These are phyloP conservation scores for Malus hybrid DNA, from an alignment of 331 rosid species.

Conservation along the genomic window DNA sequence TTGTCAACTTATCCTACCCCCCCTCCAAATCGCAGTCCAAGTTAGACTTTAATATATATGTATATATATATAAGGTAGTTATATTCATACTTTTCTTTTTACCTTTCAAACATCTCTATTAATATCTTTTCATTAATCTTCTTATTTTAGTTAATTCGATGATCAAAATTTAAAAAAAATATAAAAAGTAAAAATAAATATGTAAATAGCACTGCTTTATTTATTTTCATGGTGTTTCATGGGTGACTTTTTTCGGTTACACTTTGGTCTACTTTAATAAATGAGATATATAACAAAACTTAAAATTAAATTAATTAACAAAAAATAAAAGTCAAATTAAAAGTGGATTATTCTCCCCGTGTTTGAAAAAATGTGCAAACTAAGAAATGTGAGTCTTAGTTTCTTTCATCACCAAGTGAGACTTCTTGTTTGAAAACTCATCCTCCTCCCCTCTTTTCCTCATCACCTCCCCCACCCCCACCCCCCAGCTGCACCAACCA, in stretches of 20 bases:
- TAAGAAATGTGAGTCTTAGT: neutral
- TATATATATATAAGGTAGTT: neutral
- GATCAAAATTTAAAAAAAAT: no score
- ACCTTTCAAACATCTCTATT: fast-evolving
- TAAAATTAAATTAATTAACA: neutral
- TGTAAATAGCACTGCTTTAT: fast-evolving
- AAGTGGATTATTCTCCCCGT: neutral
- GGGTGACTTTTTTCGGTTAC: neutral
- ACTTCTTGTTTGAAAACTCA: neutral
- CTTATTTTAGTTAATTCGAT: fast-evolving
- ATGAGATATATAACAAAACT: neutral
- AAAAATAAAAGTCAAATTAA: neutral
- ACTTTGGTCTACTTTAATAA: neutral
- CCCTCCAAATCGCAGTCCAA: neutral
- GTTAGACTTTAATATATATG: neutral
- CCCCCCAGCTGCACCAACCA: neutral
- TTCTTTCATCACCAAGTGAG: neutral
- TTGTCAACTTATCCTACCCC: neutral
- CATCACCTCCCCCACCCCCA: neutral
- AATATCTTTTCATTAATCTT: no score
- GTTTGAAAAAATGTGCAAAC: neutral
- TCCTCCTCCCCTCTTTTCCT: neutral
- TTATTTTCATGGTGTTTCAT: neutral
- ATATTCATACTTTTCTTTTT: fast-evolving
- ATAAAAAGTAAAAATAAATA: no score